A percentile compares a stretch with the other conserved stretches of the same genome.
These are phyloP conservation scores for Sanghuangporus weigelae DNA, from an alignment of 1,284 basidiomycete species.

Conservation along the genomic window DNA sequence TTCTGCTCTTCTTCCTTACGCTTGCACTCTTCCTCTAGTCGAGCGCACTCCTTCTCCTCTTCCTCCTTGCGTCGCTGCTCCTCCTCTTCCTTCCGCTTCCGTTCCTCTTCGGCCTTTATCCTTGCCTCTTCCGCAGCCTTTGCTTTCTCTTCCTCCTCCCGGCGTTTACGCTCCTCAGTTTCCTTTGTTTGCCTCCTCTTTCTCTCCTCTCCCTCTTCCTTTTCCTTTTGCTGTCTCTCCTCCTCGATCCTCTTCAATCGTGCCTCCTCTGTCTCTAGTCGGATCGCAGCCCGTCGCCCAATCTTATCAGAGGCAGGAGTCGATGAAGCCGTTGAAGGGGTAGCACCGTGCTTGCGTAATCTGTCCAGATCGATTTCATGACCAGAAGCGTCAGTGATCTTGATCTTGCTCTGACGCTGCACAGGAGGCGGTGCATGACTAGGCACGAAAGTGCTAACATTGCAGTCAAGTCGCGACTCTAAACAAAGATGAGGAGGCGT, in stretches of 20 bases:
- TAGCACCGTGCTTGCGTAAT: constrained; percentile 44
- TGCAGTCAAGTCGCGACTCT: too few species aligned
- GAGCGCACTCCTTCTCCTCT: constrained; percentile 25
- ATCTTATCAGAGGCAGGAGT: constrained; percentile 33
- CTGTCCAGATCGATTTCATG: constrained; percentile 52
- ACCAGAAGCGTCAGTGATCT: constrained; percentile 47
- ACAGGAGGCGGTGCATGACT: constrained; percentile 13
- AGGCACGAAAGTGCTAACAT: constrained; percentile 63
- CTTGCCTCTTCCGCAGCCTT: constrained; percentile 26
- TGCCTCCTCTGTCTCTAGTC: constrained; percentile 42
- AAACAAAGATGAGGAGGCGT: too few species aligned
- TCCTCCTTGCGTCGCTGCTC: constrained; percentile 24
- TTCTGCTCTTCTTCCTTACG: constrained; percentile 23
- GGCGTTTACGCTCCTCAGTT: constrained; percentile 24
- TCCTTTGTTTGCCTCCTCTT: constrained; percentile 26
- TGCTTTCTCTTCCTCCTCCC: constrained; percentile 25
- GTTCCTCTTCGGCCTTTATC: constrained; percentile 26
- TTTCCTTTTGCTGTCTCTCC: constrained; percentile 21
- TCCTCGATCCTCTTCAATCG: constrained; percentile 23
- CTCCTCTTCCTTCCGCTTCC: constrained; percentile 22
- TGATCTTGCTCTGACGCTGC: constrained; percentile 36
- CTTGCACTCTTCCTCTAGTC: constrained; percentile 31
- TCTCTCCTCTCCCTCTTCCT: constrained; percentile 21
- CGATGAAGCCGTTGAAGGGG: constrained; percentile 27
- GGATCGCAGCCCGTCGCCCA: constrained; percentile 28